phyloP scores from a whole-genome alignment of 306 rosid species.

The Medicago lupulina region DNA sequence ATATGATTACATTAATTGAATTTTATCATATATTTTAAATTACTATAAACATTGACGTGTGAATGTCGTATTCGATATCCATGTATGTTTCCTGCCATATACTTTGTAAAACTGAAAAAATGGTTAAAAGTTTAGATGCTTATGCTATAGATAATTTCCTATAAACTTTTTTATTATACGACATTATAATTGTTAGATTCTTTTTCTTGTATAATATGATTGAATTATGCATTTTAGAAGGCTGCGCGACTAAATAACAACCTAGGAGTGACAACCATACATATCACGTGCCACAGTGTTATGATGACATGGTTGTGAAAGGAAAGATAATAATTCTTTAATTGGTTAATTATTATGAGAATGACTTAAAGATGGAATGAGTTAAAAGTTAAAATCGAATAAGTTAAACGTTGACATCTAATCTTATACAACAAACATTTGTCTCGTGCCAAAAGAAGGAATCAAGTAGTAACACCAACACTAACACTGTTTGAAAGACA shows the following conservation, averaged over 20 bases:
- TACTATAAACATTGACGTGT: too few relatives aligned
- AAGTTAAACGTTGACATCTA: neutral
- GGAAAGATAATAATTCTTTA: neutral
- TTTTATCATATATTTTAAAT: too few relatives aligned
- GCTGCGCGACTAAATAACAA: neutral
- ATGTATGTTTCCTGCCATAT: too few relatives aligned
- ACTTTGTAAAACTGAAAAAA: too few relatives aligned
- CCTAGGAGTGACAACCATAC: neutral
- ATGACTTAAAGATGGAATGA: neutral
- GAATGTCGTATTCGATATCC: too few relatives aligned
- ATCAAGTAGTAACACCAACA: neutral
- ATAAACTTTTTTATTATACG: too few relatives aligned
- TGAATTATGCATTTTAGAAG: neutral
- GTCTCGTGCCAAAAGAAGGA: neutral
- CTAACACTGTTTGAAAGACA: neutral
- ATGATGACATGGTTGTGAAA: neutral
- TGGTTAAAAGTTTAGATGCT: too few relatives aligned
- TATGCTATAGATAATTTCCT: too few relatives aligned
- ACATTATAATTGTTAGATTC: too few relatives aligned
- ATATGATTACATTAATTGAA: too few relatives aligned
- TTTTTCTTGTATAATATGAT: too few relatives aligned
- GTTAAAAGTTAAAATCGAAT: neutral
- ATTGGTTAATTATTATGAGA: neutral
- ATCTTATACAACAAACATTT: neutral
- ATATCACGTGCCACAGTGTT: neutral